Conservation (phyloP, 2,329 filamentous ascomycete species). For the Cytospora schulzeri region DNA sequence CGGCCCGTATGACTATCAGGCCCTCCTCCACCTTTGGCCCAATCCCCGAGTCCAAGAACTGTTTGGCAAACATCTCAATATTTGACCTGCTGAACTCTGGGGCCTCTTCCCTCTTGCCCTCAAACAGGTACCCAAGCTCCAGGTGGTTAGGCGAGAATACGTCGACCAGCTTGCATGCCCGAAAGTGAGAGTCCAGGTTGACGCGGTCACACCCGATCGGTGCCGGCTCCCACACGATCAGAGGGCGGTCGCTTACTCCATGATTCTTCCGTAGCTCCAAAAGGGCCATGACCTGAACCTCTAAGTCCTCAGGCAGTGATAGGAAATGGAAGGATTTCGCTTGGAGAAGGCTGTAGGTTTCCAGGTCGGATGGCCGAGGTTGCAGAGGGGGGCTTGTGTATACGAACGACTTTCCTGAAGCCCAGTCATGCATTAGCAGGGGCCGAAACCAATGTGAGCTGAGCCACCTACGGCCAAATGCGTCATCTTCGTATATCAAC, state of each 20-base stretch:
- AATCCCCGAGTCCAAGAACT: constrained; percentile 2
- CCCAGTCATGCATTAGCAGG: constrained; percentile 28
- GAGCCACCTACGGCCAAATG: constrained; percentile 10
- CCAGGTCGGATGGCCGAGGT: constrained; percentile 24
- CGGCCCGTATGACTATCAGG: constrained; percentile 12
- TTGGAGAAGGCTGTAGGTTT: neutral
- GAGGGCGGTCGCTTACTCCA: neutral
- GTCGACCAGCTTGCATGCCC: constrained; percentile 35
- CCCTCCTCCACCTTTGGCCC: constrained; percentile 3
- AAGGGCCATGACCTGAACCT: neutral
- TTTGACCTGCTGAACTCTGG: neutral
- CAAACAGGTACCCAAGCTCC: constrained; percentile 36
- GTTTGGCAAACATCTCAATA: constrained; percentile 1
- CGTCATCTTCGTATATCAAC: constrained; percentile 15
- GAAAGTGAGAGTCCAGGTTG: constrained; percentile 33
- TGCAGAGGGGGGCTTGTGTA: constrained; percentile 31
- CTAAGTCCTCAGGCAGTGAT: neutral
- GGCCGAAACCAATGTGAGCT: neutral
- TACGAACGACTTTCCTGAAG: constrained; percentile 31
- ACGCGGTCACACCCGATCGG: constrained; percentile 29
- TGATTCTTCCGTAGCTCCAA: neutral
- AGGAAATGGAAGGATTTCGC: constrained; percentile 33
- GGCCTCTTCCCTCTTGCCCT: neutral
- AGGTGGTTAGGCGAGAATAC: constrained; percentile 43
- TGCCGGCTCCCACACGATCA: constrained; percentile 22